Evolutionary conservation across 371 early-diverging fungal genomes (phyloP), one percentile per base, ranked within the genome.

Genomic region (Fennellomyces sp.): DNA sequence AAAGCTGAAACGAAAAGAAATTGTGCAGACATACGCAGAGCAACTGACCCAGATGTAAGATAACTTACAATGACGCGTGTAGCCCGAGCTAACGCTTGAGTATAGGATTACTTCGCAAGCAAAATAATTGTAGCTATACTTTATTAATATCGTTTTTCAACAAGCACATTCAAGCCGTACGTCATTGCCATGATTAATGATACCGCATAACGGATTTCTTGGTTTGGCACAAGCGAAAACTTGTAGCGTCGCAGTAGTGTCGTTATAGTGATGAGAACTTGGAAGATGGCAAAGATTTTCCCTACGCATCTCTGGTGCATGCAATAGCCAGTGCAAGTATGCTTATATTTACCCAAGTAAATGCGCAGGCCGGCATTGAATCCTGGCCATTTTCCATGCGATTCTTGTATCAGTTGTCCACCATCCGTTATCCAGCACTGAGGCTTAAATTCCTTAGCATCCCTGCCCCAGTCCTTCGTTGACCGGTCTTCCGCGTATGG

Each of bases 1-100:
- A 73, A 98, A 98, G 76, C 70, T 97, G 31, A 94, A 95, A 78
- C 88, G 98, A 58, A 83, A 82, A 52, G 90, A 86, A 35, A 85
- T 96, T 45, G 75, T 85, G 56, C 72, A 85, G 36, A 64, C 69
- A 26, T 94, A 89, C 72, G 71, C 77, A 56, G 47, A 52, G 3
- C 70, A 88, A 45, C 80, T 97, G 53, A 81, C 86, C 38, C 71
- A 56, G 19, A 84, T 88, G 80, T 92, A 87, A 63, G 73, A n/a
- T n/a, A n/a, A n/a, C n/a, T n/a, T n/a, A n/a, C n/a, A n/a, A n/a
- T n/a, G n/a, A n/a, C n/a, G n/a, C n/a, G n/a, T n/a, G n/a, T n/a
- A n/a, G n/a, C n/a, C n/a, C n/a, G n/a, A n/a, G n/a, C n/a, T n/a
- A n/a, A n/a, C n/a, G n/a, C n/a, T n/a, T n/a, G n/a, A n/a, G n/a